A percentile compares a stretch with the other conserved stretches of the same genome.
These are phyloP conservation scores for barrel medic (Medicago truncatula) DNA, from an alignment of 306 rosid genomes.

Conservation along the genomic window DNA sequence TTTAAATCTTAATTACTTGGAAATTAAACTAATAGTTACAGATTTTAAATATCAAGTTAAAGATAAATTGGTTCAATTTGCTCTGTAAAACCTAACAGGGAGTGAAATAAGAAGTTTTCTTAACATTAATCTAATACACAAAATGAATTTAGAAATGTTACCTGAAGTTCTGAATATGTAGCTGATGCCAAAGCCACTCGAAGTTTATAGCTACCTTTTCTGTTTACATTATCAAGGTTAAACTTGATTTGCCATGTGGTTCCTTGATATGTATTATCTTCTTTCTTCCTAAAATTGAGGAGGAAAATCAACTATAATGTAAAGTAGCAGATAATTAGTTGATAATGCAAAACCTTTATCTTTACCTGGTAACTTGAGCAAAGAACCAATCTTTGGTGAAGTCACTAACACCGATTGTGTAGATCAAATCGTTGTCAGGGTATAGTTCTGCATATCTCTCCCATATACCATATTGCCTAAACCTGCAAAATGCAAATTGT, in stretches of 20 bases:
- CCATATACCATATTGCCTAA: conserved; percentile 92
- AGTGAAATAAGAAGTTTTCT: not conserved
- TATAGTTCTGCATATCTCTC: conserved; percentile 87
- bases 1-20: not conserved
- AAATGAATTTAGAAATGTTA: conserved; percentile 23
- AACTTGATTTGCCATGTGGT: conserved; percentile 97
- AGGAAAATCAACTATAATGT: not conserved
- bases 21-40: not conserved
- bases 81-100: not conserved
- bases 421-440: conserved; percentile 71
- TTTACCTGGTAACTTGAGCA: conserved; percentile 88
- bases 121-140: not conserved
- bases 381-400: conserved; percentile 87
- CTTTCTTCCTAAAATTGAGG: conserved; percentile 62
- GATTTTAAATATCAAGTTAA: too few species aligned
- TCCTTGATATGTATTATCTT: conserved; percentile 69
- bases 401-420: conserved; percentile 73
- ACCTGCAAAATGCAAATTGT: conserved; percentile 51
- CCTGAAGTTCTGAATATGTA: conserved; percentile 82
- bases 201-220: conserved; percentile 58
- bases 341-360: not conserved
- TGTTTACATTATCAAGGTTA: conserved; percentile 56
- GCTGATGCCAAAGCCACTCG: conserved; percentile 89
- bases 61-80: not conserved
- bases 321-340: not conserved